Conservation (phyloP, 208 protist species). For the Trypanosoma theileri region DNA sequence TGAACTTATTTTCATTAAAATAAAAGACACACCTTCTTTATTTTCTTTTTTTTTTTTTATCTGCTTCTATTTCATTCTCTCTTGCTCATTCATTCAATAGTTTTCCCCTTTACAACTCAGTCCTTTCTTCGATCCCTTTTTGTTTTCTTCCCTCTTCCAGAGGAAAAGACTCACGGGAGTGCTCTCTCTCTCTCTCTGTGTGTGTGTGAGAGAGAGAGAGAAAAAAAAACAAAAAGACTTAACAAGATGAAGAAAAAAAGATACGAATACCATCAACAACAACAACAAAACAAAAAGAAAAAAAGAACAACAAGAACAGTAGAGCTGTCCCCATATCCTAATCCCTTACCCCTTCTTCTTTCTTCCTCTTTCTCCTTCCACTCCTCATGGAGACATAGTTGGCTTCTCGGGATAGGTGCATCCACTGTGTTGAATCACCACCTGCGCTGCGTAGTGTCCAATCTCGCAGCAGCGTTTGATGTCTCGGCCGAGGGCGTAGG, state of each 20-base stretch:
- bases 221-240: not conserved
- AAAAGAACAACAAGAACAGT: not conserved
- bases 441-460: conserved; percentile 87
- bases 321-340: not conserved
- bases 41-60: no score
- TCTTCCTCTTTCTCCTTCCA: no score
- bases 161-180: not conserved
- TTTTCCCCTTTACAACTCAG: no score
- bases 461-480: conserved; percentile 85
- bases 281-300: not conserved
- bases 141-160: no score
- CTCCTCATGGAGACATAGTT: conserved; percentile 34
- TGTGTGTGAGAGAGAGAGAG: not conserved
- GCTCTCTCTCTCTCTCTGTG: no score
- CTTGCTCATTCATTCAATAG: no score
- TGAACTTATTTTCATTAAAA: no score
- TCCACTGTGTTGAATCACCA: conserved; percentile 93
- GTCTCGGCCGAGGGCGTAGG: conserved; percentile 53
- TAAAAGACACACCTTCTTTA: no score
- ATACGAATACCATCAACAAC: not conserved
- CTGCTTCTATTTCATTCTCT: no score
- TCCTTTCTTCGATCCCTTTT: no score
- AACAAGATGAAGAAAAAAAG: not conserved
- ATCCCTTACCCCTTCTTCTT: not conserved
- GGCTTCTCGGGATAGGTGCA: conserved; percentile 92